Base-by-base conservation (phyloP, 208 protist genomes). In the Zelonia costaricensis region DNA sequence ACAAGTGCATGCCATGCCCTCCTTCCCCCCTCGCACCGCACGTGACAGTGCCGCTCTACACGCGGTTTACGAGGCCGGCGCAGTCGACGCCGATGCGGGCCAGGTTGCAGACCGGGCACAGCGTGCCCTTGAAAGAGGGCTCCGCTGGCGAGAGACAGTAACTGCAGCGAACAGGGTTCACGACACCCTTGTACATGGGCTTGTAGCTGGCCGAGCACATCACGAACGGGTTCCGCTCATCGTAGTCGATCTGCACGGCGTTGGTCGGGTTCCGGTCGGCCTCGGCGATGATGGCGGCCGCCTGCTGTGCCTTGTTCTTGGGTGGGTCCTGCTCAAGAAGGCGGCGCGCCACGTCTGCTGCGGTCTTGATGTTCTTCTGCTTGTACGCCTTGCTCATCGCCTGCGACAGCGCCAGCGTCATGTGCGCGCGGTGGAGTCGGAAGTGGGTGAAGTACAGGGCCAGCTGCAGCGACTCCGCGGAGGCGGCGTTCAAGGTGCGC, bases 391-490 rank as follows among this genome's bases (percentile, higher is more conserved):
- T 77, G 43, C 67, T 95, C 94, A 98, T 98, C 12, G 97, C 97
- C 33, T 97, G 94, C 12, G 94, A 81, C 3, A 99, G 77, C 31
- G 78, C 73, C 20, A 99, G 77, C 9, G 82, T 87, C 30, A 98
- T 61, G 73, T 99, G 98, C 3, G 78, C 55, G 7, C 86, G 72
- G 60, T 98, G 84, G 15, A 99, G 78, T 33, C 98, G 92, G 67
- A 95, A 99, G 86, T 99, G 92, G 23, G 98, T 99, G 62, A 99
- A 98, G 73, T 99, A 99, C 30, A 98, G 86, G 0, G 98, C 91
- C n/a, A 99, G 76, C 78, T 98, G 96, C 8, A 88, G 74, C 18
- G 80, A 65, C 45, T 92, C 74, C 16, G 51, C 54, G 4, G 71
- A 79, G 49, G 71, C 60, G 7, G 71, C 63, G 22, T 78, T 78